Evolutionary conservation across 495 filamentous ascomycete species (phyloP).

Genomic region (Penicillium bovifimosum): DNA sequence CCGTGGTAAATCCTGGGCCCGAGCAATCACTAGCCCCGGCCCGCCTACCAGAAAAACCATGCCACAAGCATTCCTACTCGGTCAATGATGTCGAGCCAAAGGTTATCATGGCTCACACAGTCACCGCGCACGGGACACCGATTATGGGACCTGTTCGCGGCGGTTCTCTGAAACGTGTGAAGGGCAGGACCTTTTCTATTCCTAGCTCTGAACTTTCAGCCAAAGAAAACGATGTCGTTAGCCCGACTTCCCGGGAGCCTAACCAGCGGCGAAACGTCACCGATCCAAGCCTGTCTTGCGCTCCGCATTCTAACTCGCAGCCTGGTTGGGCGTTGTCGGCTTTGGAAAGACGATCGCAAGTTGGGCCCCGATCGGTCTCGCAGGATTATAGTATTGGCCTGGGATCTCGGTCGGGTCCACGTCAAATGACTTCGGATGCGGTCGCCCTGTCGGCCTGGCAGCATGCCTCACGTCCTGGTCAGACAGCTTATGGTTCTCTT

Average conservation of each 20-base stretch:
- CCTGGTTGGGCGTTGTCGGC: conserved; percentile 10
- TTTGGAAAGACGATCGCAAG: conserved; percentile 7
- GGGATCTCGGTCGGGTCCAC: conserved; percentile 9
- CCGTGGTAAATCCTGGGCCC: neutral
- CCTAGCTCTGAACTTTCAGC: conserved; percentile 22
- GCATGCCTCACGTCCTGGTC: conserved; percentile 11
- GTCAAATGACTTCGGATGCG: conserved; percentile 29
- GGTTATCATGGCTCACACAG: conserved; percentile 20
- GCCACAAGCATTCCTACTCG: conserved; percentile 19
- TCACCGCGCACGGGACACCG: conserved; percentile 15
- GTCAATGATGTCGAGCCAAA: conserved; percentile 25
- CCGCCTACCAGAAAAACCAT: conserved; percentile 4
- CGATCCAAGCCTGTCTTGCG: conserved; percentile 35
- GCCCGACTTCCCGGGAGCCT: conserved; percentile 17
- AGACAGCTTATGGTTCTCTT: conserved; percentile 22
- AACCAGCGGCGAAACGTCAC: conserved; percentile 39
- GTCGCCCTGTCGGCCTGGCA: conserved; percentile 26
- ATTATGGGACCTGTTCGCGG: conserved; percentile 20
- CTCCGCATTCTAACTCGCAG: conserved; percentile 24
- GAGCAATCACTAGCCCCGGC: neutral
- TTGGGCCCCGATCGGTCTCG: conserved; percentile 22
- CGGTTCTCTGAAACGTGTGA: conserved; percentile 29
- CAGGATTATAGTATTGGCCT: conserved; percentile 24
- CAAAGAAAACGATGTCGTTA: conserved; percentile 16
- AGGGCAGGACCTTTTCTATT: conserved; percentile 34